phyloP scores from a whole-genome alignment of 2,329 filamentous ascomycete genomes.

The Fusarium mundagurra region DNA sequence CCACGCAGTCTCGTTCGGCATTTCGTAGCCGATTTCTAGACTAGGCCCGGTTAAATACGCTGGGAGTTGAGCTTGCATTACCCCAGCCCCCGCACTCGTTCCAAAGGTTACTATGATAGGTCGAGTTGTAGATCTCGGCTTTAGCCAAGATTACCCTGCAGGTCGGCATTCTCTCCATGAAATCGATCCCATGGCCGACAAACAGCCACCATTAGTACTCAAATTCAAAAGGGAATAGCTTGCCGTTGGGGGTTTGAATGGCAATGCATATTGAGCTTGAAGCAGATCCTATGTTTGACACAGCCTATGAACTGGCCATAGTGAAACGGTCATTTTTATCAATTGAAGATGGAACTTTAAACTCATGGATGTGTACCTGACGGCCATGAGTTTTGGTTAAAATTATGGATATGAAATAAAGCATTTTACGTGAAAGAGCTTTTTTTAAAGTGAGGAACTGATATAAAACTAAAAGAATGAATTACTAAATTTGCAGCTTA shows the following conservation, averaged over 20 bases:
- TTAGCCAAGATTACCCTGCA: background rate
- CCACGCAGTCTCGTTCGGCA: background rate
- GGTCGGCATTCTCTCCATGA: background rate
- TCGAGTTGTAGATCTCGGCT: background rate
- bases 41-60: background rate
- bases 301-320: rapidly evolving
- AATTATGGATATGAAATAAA: rapidly evolving
- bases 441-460: background rate
- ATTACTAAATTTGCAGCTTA: background rate
- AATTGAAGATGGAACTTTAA: rapidly evolving
- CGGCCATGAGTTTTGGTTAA: rapidly evolving
- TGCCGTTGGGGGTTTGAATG: rapidly evolving
- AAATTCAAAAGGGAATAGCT: background rate
- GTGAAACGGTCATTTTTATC: background rate
- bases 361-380: rapidly evolving
- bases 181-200: background rate
- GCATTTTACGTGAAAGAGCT: background rate
- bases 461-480: background rate
- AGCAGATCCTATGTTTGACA: background rate
- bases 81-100: background rate
- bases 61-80: background rate
- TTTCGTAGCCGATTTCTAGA: background rate
- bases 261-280: background rate
- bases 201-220: background rate
- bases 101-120: background rate